phyloP scores from a whole-genome alignment of 805 yeast species.

The Candida manassasensis region DNA sequence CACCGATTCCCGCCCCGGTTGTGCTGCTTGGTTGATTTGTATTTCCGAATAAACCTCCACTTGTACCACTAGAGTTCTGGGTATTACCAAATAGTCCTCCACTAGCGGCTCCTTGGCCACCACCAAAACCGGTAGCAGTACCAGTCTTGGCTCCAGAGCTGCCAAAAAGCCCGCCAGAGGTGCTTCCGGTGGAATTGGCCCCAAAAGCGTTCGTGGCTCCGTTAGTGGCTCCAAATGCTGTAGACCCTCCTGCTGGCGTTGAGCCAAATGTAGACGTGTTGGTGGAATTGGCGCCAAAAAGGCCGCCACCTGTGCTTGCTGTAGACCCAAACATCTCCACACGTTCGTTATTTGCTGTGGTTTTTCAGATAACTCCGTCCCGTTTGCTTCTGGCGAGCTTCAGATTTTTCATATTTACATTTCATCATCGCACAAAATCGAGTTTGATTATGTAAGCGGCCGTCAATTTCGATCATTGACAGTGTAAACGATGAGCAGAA shows the following conservation, averaged over 20 bases:
- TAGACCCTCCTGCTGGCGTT: constrained; percentile 6
- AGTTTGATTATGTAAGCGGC: too few relatives aligned
- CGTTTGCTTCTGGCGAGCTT: too few relatives aligned
- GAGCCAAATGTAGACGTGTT: constrained; percentile 3
- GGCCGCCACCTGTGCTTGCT: constrained; percentile 13
- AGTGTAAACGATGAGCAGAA: too few relatives aligned
- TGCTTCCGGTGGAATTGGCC: background rate
- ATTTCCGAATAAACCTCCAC: constrained; percentile 12
- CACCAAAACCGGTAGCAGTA: background rate
- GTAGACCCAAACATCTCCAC: constrained; percentile 8
- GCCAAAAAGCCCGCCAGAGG: background rate
- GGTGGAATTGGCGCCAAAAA: constrained; percentile 15
- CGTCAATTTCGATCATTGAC: too few relatives aligned
- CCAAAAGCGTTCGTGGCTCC: background rate
- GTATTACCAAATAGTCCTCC: constrained; percentile 6
- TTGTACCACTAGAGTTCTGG: background rate
- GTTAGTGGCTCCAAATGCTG: constrained; percentile 7
- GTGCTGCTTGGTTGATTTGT: constrained; percentile 5
- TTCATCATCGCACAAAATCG: too few relatives aligned
- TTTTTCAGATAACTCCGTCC: too few relatives aligned
- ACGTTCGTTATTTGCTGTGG: constrained; percentile 1
- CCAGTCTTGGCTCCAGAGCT: background rate
- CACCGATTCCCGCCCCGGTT: too few relatives aligned
- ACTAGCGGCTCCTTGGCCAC: constrained; percentile 12
- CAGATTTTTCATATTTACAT: too few relatives aligned